phyloP scores from a whole-genome alignment of 768 basidiomycete species.

The Russula abietina region DNA sequence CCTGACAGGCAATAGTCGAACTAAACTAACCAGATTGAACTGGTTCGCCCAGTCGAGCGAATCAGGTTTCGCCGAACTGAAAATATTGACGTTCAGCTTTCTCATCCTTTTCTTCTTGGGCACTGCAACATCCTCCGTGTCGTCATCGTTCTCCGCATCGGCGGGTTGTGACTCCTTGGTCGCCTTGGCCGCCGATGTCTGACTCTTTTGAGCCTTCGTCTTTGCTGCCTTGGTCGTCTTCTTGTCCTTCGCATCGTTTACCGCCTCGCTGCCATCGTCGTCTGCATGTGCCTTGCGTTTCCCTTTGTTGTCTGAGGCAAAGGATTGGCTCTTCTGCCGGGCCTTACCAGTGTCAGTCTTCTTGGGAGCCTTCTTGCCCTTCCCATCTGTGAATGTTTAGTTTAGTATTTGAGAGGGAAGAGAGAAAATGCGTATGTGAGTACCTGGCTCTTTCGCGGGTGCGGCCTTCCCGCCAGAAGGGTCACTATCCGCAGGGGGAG shows the following conservation, averaged over 20 bases:
- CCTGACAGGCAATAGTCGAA: neutral
- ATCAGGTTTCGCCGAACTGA: slow-evolving; percentile 10
- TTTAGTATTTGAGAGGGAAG: neutral
- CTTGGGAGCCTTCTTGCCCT: slow-evolving; percentile 17
- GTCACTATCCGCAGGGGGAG: neutral
- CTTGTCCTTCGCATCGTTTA: neutral
- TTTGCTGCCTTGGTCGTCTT: neutral
- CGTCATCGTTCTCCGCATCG: slow-evolving; percentile 6
- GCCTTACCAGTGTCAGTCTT: slow-evolving; percentile 21
- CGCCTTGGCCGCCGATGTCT: neutral
- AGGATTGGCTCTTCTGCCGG: slow-evolving; percentile 2
- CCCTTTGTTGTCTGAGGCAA: slow-evolving; percentile 28
- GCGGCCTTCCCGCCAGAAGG: neutral
- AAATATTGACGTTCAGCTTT: slow-evolving; percentile 22
- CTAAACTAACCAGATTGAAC: slow-evolving; percentile 16
- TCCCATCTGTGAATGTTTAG: neutral
- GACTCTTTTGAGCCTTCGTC: neutral
- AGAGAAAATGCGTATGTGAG: too few species aligned
- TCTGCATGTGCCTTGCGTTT: slow-evolving; percentile 36
- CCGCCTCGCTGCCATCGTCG: slow-evolving; percentile 25
- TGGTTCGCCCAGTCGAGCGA: slow-evolving; percentile 23
- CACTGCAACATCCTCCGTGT: slow-evolving; percentile 3
- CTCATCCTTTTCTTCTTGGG: slow-evolving; percentile 24
- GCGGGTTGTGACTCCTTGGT: neutral
- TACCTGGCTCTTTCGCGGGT: slow-evolving; percentile 1